Evolutionary conservation across 768 basidiomycete genomes (phyloP).

Genomic region (Sistotremastrum niveocremeum): DNA sequence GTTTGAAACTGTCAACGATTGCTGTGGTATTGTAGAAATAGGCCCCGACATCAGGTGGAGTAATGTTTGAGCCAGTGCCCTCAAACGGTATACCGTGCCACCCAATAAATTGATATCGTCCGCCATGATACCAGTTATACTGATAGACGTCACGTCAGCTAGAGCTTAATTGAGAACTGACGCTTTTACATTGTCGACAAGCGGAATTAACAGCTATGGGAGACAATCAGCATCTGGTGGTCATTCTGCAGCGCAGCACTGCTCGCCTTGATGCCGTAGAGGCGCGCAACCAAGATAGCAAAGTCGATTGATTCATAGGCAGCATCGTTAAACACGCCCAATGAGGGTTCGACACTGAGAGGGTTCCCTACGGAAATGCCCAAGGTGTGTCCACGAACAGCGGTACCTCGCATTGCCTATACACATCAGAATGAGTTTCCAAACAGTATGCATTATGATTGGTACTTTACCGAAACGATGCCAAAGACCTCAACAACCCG

Average conservation of each 20-base stretch:
- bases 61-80: constrained; percentile 14
- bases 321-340: constrained; percentile 15
- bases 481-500: constrained; percentile 16
- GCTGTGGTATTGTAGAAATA: constrained; percentile 13
- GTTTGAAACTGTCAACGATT: constrained; percentile 14
- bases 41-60: constrained; percentile 12
- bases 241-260: background rate
- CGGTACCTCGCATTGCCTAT: constrained; percentile 12
- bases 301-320: constrained; percentile 17
- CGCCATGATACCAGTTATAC: constrained; percentile 16
- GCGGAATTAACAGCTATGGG: constrained; percentile 6
- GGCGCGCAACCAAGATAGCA: constrained; percentile 13
- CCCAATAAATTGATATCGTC: constrained; percentile 19
- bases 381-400: constrained; percentile 17
- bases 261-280: constrained; percentile 11
- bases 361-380: constrained; percentile 17
- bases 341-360: constrained; percentile 15
- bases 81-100: constrained; percentile 7
- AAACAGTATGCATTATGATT: background rate
- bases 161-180: background rate
- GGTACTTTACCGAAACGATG: constrained; percentile 7
- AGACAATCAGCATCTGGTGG: background rate
- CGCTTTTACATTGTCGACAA: constrained; percentile 7
- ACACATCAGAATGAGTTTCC: constrained; percentile 3
- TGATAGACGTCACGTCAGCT: background rate